Percentiles rank a stretch among this genome's conserved stretches.
Conservation (phyloP, 1,284 basidiomycete species). For the Schizopora paradoxa region DNA sequence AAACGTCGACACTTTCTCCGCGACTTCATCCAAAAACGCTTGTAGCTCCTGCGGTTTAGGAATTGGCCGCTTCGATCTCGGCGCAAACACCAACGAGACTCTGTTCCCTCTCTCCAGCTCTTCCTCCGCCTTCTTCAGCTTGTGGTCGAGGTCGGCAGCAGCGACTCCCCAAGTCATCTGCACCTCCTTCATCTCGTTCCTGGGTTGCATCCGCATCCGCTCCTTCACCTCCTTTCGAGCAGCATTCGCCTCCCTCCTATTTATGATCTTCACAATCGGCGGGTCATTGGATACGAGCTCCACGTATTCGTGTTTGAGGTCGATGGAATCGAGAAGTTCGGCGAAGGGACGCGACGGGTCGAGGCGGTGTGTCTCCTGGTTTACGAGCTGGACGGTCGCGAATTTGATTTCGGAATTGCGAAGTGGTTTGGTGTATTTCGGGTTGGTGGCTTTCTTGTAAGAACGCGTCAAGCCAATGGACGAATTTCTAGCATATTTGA, state of each 20-base stretch:
- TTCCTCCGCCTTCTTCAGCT: slow-evolving; percentile 53
- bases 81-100: slow-evolving; percentile 53
- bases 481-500: too few relatives aligned
- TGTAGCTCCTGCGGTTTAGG: slow-evolving; percentile 31
- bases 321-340: slow-evolving; percentile 36
- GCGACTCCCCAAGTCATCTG: slow-evolving; percentile 69
- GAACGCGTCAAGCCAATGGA: too few relatives aligned
- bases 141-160: slow-evolving; percentile 58
- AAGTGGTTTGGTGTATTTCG: too few relatives aligned
- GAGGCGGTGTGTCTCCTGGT: slow-evolving; percentile 42
- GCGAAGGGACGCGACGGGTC: slow-evolving; percentile 30
- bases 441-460: too few relatives aligned
- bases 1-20: slow-evolving; percentile 36
- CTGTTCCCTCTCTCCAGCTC: slow-evolving; percentile 56
- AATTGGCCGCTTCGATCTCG: slow-evolving; percentile 38
- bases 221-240: slow-evolving; percentile 33
- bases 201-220: slow-evolving; percentile 29
- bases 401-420: slow-evolving; percentile 32
- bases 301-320: slow-evolving; percentile 39
- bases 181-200: slow-evolving; percentile 57
- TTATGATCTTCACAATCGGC: slow-evolving; percentile 49
- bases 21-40: slow-evolving; percentile 37
- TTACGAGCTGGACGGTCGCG: slow-evolving; percentile 42
- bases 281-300: slow-evolving; percentile 45
- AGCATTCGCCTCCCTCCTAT: slow-evolving; percentile 32